Evolutionary conservation across 495 filamentous ascomycete species (phyloP).

Genomic region (Aspergillus nidulans): DNA sequence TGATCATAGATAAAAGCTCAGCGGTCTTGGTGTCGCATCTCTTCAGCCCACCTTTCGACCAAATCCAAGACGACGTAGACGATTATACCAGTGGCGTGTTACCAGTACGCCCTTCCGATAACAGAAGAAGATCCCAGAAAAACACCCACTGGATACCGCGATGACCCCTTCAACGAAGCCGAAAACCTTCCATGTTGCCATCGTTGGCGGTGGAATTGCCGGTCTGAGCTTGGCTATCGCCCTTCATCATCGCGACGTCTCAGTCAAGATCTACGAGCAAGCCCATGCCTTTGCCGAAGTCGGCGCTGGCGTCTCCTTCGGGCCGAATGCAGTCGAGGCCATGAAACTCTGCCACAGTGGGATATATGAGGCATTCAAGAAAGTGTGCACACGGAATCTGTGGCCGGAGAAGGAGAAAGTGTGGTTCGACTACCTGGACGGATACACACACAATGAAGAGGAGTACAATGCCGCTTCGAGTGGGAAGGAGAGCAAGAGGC

Average conservation of each 20-base stretch:
- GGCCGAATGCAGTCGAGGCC: conserved; percentile 54
- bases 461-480: background rate
- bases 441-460: conserved; percentile 12
- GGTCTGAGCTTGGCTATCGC: conserved; percentile 34
- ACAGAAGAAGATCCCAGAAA: background rate
- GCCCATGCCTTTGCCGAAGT: conserved; percentile 47
- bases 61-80: background rate
- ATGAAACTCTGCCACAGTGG: conserved; percentile 49
- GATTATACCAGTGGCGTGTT: background rate
- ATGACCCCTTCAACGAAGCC: conserved; percentile 11
- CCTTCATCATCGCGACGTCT: conserved; percentile 30
- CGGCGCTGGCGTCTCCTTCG: conserved; percentile 60
- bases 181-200: conserved; percentile 31
- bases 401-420: conserved; percentile 28
- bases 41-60: background rate
- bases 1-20: background rate
- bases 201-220: conserved; percentile 37
- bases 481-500: conserved; percentile 5
- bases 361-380: conserved; percentile 39
- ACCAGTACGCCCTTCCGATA: background rate
- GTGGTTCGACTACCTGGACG: conserved; percentile 27
- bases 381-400: conserved; percentile 35
- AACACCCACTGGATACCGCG: background rate
- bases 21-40: background rate
- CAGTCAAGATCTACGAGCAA: conserved; percentile 52